Percentiles rank a stretch among this genome's conserved stretches.
Conservation (phyloP, 208 protist genomes). For the Acanthamoeba sp. region DNA sequence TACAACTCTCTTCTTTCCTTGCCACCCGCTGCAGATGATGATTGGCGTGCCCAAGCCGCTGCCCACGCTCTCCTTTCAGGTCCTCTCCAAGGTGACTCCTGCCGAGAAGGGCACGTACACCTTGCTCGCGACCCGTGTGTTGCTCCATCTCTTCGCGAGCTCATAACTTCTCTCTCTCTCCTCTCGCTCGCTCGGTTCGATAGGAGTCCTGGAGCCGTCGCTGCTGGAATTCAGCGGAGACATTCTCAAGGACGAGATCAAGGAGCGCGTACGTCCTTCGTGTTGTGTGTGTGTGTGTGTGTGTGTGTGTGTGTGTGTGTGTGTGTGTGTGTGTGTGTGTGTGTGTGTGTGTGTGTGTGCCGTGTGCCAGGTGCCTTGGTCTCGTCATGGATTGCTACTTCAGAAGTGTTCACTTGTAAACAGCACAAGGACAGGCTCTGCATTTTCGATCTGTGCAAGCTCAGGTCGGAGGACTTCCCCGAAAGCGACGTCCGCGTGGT, state of each 20-base stretch:
- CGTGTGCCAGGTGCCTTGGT: no score
- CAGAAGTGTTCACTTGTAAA: background rate
- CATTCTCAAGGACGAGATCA: constrained; percentile 9
- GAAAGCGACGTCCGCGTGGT: background rate
- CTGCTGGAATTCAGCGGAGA: background rate
- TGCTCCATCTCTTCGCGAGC: no score
- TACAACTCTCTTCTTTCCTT: background rate
- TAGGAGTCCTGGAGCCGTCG: background rate
- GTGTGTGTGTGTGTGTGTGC: no score
- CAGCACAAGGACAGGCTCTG: constrained; percentile 22
- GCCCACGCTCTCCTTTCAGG: background rate
- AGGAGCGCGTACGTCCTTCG: constrained; percentile 1
- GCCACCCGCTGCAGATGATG: background rate
- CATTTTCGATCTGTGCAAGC: background rate
- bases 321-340: no score
- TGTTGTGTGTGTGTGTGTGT: background rate
- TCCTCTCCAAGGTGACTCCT: constrained; percentile 25
- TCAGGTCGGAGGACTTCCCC: background rate
- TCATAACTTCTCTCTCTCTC: background rate
- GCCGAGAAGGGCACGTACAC: background rate
- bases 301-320: no score
- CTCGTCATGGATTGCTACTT: no score
- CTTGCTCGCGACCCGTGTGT: background rate
- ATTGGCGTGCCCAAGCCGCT: background rate
- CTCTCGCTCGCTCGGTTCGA: background rate